Base-by-base conservation (phyloP, 164 flowering plant species). In the Piper betle region DNA sequence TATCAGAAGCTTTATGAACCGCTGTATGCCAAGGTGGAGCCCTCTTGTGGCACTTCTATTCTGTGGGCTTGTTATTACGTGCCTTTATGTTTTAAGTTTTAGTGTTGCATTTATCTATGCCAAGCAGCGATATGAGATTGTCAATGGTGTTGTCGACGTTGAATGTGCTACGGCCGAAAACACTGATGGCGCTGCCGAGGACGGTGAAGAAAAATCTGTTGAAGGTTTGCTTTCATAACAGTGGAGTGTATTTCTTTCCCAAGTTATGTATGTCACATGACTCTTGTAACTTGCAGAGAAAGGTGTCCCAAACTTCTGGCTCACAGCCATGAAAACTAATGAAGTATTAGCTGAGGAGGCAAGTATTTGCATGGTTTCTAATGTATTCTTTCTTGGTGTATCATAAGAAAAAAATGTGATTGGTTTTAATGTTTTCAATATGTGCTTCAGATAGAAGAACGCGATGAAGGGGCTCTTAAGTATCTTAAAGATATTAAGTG, bases 301-400 rank as follows among this genome's bases (percentile, higher is more conserved):
- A 73, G 96, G 97, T 52, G 89, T 91, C 10, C 97, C 97, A 50
- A 79, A 77, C 43, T 91, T 91, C 68, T 91, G 97, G 97, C 81
- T 91, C 6, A 84, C 62, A 62, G 97, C 96, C 41, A 76, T 91
- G 89, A 91, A 86, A 67, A 82, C 79, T 54, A 88, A 91, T 74
- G 93, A 82, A 71, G 78, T 91, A 1, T 69, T 83, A 3, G 75
- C 80, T 52, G 91, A 83, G 62, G 96, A 88, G 93, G 96, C 87
- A 19, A 42, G 64, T 20, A 58, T 67, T 19, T 39, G 56, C 55
- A 37, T 52, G 1, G 11, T 62, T 37, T 6, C 53, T 41, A 33
- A 46, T 17, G 12, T 25, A 11, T 46, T 10, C 62, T 8, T n/a
- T 58, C 53, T 19, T 5, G 33, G 5, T 57, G 58, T 52, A 6